Evolutionary conservation across 2,329 filamentous ascomycete genomes (phyloP).

Genomic region (Xylariaceae sp.): DNA sequence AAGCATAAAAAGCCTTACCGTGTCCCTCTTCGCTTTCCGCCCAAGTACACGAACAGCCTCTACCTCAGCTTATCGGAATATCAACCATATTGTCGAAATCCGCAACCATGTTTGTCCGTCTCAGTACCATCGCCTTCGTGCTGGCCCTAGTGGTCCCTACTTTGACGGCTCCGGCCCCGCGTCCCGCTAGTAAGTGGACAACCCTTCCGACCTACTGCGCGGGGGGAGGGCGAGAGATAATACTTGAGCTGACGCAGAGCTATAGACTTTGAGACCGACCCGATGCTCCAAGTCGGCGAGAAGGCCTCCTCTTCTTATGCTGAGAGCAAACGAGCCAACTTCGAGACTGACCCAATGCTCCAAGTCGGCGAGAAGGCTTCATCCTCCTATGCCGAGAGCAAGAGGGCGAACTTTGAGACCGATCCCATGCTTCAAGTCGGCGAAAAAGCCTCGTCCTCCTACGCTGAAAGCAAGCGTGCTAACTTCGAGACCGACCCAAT

Average conservation of each 20-base stretch:
- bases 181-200: no score
- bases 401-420: neutral
- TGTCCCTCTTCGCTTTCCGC: no score
- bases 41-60: no score
- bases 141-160: no score
- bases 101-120: no score
- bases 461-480: neutral
- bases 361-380: slow-evolving; percentile 12
- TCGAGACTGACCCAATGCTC: slow-evolving; percentile 17
- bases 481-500: slow-evolving; percentile 6
- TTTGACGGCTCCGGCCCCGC: no score
- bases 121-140: no score
- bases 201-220: no score
- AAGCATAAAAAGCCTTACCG: no score
- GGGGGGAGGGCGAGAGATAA: no score
- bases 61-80: no score
- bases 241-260: neutral
- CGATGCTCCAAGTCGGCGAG: neutral
- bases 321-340: neutral
- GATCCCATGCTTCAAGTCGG: slow-evolving; percentile 1
- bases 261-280: slow-evolving; percentile 5
- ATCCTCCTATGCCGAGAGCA: slow-evolving; percentile 3
- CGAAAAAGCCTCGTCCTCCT: neutral
- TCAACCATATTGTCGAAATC: no score
- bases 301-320: slow-evolving; percentile 3